Conservation (phyloP, 2,329 filamentous ascomycete genomes). For the Venturia pyrina region DNA sequence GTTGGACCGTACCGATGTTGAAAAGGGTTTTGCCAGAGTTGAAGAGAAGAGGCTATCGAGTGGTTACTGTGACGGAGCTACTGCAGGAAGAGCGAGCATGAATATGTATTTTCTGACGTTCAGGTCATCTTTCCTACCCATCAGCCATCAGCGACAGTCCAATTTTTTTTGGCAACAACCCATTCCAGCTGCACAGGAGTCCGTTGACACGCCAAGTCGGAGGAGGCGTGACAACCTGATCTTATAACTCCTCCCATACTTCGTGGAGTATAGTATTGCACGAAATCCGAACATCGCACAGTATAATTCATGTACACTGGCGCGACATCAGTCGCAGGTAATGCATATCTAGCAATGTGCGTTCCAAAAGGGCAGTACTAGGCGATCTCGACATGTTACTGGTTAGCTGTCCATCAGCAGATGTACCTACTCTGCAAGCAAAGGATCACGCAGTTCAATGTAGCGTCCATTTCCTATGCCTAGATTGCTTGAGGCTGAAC, state of each 20-base stretch:
- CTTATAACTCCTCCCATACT: not conserved
- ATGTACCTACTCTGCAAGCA: not conserved
- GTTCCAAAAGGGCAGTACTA: not conserved
- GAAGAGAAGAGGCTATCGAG: conserved; percentile 55
- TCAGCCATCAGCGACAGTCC: too few species aligned
- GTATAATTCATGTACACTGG: not conserved
- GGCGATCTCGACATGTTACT: not conserved
- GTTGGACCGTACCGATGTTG: conserved; percentile 79
- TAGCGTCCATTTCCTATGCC: not conserved
- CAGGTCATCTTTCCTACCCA: not conserved
- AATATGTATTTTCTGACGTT: conserved; percentile 12
- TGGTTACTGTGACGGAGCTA: conserved; percentile 63
- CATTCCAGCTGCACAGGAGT: too few species aligned
- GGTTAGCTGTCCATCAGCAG: not conserved
- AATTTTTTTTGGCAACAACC: too few species aligned
- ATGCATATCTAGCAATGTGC: not conserved
- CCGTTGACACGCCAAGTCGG: not conserved
- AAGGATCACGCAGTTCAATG: not conserved
- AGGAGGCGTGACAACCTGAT: not conserved
- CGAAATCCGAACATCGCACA: not conserved
- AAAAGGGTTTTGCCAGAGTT: conserved; percentile 61
- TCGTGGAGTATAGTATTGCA: not conserved
- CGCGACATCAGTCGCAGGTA: not conserved
- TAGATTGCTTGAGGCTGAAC: not conserved
- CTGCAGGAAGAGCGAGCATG: conserved; percentile 28